phyloP scores from a whole-genome alignment of 257 asterid species.

The Nicotiana attenuata region DNA sequence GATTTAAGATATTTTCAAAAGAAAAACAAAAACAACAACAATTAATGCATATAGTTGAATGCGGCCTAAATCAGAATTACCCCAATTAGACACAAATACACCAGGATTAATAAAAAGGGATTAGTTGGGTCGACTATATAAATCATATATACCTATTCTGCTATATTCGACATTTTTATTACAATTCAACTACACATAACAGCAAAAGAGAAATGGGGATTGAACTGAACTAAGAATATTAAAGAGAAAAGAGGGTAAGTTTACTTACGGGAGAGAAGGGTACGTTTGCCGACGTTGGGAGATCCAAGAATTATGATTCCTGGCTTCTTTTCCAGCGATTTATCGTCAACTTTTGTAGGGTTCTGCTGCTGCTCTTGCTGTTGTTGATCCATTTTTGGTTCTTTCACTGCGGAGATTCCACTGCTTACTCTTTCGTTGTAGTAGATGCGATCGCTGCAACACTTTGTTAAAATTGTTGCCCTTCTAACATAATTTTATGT shows the following conservation, averaged over 20 bases:
- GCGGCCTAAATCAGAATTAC: too few relatives aligned
- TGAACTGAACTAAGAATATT: background rate
- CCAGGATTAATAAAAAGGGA: background rate
- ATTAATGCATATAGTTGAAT: too few relatives aligned
- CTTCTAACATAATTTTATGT: background rate
- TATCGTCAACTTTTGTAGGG: slow-evolving; percentile 30
- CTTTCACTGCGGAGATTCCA: background rate
- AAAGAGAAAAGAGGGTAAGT: background rate
- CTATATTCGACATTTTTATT: background rate
- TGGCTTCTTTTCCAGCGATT: slow-evolving; percentile 61
- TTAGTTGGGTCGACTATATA: background rate
- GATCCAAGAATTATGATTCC: slow-evolving; percentile 70
- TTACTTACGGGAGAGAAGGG: slow-evolving; percentile 70
- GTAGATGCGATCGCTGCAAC: background rate
- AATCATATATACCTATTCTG: too few relatives aligned
- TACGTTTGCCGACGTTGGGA: slow-evolving; percentile 82
- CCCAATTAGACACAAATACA: background rate
- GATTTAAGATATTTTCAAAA: too few relatives aligned
- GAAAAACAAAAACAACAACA: background rate
- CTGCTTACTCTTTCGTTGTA: background rate
- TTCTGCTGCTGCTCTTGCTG: background rate
- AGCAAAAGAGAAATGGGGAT: background rate
- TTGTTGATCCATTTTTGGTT: slow-evolving; percentile 12
- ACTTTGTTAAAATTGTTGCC: background rate
- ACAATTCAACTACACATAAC: too few relatives aligned